phyloP scores from a whole-genome alignment of 176 grass and related monocot genomes.

The Oryza longistaminata region DNA sequence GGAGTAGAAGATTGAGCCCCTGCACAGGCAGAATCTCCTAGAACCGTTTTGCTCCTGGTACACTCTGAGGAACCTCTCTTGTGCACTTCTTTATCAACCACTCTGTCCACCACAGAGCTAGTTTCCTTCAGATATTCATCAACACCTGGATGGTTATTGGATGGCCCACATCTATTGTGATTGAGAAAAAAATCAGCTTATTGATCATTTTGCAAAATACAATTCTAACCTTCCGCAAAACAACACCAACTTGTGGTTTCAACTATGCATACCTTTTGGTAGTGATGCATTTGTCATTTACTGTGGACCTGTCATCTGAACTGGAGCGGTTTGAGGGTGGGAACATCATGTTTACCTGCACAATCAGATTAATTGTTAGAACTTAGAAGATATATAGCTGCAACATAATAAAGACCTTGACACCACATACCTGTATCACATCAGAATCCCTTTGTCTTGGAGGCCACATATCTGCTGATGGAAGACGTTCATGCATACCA shows the following conservation, averaged over 20 bases:
- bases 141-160: constrained; percentile 8
- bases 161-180: constrained; percentile 37
- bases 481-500: constrained; percentile 56
- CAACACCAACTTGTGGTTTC: background rate
- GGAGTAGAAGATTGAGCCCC: constrained; percentile 28
- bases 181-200: constrained; percentile 39
- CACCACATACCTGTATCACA: constrained; percentile 78
- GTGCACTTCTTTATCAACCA: constrained; percentile 31
- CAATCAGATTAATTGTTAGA: constrained; percentile 29
- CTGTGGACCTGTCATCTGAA: constrained; percentile 43
- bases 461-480: constrained; percentile 65
- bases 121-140: constrained; percentile 30
- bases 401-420: constrained; percentile 26
- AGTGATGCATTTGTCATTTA: constrained; percentile 37
- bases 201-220: constrained; percentile 34
- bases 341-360: constrained; percentile 49
- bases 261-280: constrained; percentile 56
- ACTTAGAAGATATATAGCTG: constrained; percentile 33
- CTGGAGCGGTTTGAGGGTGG: constrained; percentile 37
- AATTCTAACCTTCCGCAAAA: constrained; percentile 15
- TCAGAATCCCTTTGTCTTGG: constrained; percentile 67
- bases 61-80: constrained; percentile 15
- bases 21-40: constrained; percentile 39
- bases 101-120: constrained; percentile 25
- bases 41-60: constrained; percentile 31